A percentile compares a stretch with the other conserved stretches of the same genome.
These are phyloP conservation scores for Mytilinidion resinicola DNA, from an alignment of 495 filamentous ascomycete species.

Conservation along the genomic window DNA sequence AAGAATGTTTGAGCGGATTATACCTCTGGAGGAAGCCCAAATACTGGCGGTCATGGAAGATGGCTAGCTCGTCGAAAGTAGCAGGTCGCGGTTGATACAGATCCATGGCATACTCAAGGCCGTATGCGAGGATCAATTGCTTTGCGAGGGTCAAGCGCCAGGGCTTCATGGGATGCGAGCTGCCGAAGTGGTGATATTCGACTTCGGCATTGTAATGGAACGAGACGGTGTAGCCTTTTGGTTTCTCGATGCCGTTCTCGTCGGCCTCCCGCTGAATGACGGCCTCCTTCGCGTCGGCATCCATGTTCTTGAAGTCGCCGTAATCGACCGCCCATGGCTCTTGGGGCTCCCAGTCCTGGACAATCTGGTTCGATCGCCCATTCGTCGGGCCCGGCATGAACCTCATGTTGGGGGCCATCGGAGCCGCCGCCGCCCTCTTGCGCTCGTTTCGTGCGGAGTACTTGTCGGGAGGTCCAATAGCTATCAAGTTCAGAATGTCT, in stretches of 20 bases:
- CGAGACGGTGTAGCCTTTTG: conserved; percentile 72
- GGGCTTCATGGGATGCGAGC: conserved; percentile 96
- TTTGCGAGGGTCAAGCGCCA: conserved; percentile 96
- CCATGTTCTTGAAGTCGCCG: conserved; percentile 34
- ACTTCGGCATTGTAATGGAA: conserved; percentile 95
- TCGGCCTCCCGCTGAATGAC: conserved; percentile 57
- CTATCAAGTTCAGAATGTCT: too few relatives aligned
- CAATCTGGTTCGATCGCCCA: conserved; percentile 39
- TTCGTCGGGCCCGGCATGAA: conserved; percentile 2
- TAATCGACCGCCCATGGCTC: conserved; percentile 11
- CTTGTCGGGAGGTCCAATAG: too few relatives aligned
- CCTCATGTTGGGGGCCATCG: not conserved
- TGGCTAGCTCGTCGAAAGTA: conserved; percentile 76
- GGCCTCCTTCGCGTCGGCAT: conserved; percentile 55
- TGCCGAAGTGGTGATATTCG: conserved; percentile 92
- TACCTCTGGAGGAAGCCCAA: conserved; percentile 73
- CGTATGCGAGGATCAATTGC: conserved; percentile 85
- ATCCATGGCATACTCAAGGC: conserved; percentile 94
- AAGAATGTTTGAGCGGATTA: not conserved
- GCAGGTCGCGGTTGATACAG: conserved; percentile 75
- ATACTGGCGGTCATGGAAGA: conserved; percentile 85
- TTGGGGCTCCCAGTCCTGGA: conserved; percentile 54
- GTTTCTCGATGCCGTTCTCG: conserved; percentile 66
- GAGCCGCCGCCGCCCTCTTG: too few relatives aligned
- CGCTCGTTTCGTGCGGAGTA: too few relatives aligned